phyloP scores from a whole-genome alignment of 768 basidiomycete species.

The Mycena albidolilacea region DNA sequence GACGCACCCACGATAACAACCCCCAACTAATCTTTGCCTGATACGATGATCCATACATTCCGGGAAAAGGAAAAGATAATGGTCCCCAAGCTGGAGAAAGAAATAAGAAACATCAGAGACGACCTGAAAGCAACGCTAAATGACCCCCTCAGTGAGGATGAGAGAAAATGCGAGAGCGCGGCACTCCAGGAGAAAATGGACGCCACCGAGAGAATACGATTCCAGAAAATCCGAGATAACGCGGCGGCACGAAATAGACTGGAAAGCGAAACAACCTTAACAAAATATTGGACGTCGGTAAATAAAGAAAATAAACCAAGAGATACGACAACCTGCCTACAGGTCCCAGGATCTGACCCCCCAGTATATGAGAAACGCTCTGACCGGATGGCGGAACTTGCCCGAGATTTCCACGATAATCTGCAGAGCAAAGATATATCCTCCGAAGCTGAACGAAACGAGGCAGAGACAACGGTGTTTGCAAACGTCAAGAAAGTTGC shows the following conservation, averaged over 20 bases:
- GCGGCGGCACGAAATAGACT: constrained; percentile 27
- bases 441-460: background rate
- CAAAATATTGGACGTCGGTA: background rate
- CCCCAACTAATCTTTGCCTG: constrained; percentile 10
- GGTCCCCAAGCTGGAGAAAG: constrained; percentile 11
- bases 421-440: constrained; percentile 41
- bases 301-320: background rate
- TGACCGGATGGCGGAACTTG: constrained; percentile 50
- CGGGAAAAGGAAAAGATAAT: background rate
- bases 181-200: constrained; percentile 21
- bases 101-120: background rate
- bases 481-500: background rate
- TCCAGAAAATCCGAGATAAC: constrained; percentile 9
- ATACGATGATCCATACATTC: background rate
- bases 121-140: background rate
- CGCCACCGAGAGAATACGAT: background rate
- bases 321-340: constrained; percentile 15
- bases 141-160: background rate
- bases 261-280: background rate
- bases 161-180: background rate
- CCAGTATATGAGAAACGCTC: constrained; percentile 42
- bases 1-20: background rate
- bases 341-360: background rate
- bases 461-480: background rate
- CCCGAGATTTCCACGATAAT: constrained; percentile 45